Evolutionary conservation across 306 rosid species (phyloP).

Genomic region (Datisca glomerata): DNA sequence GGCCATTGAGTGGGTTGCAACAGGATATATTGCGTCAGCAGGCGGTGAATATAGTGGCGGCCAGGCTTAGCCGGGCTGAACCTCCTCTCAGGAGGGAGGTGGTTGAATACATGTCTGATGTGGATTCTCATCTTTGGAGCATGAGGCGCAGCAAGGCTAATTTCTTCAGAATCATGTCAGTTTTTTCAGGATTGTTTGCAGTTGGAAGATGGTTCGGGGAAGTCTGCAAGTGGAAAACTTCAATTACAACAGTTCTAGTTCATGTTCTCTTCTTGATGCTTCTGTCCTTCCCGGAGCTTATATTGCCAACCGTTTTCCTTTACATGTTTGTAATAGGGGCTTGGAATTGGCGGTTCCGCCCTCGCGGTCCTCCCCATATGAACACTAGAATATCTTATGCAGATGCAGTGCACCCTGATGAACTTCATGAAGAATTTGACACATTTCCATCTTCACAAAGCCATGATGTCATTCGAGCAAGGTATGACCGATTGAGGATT

Average conservation of each 20-base stretch:
- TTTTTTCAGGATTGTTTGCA: conserved; percentile 37
- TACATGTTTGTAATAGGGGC: conserved; percentile 84
- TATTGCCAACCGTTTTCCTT: conserved; percentile 72
- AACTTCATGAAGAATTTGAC: conserved; percentile 89
- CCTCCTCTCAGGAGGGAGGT: conserved; percentile 82
- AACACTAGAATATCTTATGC: conserved; percentile 60
- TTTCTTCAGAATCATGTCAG: conserved; percentile 45
- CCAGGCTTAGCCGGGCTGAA: conserved; percentile 68
- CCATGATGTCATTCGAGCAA: conserved; percentile 44
- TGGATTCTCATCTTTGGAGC: conserved; percentile 82
- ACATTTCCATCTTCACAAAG: conserved; percentile 47
- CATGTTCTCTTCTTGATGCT: conserved; percentile 77
- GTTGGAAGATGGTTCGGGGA: conserved; percentile 69
- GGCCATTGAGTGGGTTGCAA: conserved; percentile 55
- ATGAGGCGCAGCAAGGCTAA: conserved; percentile 97
- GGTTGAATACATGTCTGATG: conserved; percentile 75
- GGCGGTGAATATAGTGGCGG: conserved; percentile 58
- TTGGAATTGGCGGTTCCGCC: conserved; percentile 76
- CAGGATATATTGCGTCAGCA: conserved; percentile 62
- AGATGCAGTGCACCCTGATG: conserved; percentile 43
- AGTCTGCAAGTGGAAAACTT: conserved; percentile 57
- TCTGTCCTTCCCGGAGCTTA: conserved; percentile 66
- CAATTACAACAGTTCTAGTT: conserved; percentile 62
- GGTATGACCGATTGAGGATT: conserved; percentile 80
- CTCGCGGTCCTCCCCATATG: conserved; percentile 80